A percentile compares a stretch with the other conserved stretches of the same genome.
phyloP scores from a whole-genome alignment of 169 alveolate species.

The Eimeria zaria region DNA sequence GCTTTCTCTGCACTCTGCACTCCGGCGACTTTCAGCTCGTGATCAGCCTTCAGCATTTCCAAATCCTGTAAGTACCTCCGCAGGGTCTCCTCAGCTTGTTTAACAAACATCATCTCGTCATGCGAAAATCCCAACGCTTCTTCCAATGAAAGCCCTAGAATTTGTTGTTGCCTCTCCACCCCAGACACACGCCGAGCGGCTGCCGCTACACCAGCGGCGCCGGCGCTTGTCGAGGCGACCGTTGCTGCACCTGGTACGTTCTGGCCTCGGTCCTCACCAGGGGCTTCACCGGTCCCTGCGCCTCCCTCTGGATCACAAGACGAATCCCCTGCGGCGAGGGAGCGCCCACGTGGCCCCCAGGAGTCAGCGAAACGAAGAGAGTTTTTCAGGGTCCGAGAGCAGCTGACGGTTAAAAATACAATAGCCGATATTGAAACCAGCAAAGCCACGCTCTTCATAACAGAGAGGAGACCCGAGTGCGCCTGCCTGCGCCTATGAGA shows the following conservation, averaged over 20 bases:
- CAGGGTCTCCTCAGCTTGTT: background rate
- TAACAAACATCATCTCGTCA: background rate
- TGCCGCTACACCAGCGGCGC: background rate
- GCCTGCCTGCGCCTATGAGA: background rate
- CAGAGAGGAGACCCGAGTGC: background rate
- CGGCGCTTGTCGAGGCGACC: background rate
- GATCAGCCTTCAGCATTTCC: too few relatives aligned
- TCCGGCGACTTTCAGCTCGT: too few relatives aligned
- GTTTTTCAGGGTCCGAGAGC: background rate
- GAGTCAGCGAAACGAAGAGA: background rate
- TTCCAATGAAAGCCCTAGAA: background rate
- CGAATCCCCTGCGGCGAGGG: conserved; percentile 14
- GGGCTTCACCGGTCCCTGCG: background rate
- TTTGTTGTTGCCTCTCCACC: background rate
- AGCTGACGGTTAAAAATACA: background rate
- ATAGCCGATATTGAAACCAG: background rate
- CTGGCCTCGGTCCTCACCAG: background rate
- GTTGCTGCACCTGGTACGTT: background rate
- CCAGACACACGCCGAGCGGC: background rate
- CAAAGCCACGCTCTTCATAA: background rate
- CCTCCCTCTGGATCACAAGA: background rate
- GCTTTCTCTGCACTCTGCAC: background rate
- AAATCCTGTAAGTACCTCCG: rapidly evolving
- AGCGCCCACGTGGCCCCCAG: background rate
- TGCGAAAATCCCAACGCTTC: background rate